These are phyloP conservation scores for Penicillium bovifimosum DNA, from an alignment of 495 filamentous ascomycete species.

Conservation along the genomic window DNA sequence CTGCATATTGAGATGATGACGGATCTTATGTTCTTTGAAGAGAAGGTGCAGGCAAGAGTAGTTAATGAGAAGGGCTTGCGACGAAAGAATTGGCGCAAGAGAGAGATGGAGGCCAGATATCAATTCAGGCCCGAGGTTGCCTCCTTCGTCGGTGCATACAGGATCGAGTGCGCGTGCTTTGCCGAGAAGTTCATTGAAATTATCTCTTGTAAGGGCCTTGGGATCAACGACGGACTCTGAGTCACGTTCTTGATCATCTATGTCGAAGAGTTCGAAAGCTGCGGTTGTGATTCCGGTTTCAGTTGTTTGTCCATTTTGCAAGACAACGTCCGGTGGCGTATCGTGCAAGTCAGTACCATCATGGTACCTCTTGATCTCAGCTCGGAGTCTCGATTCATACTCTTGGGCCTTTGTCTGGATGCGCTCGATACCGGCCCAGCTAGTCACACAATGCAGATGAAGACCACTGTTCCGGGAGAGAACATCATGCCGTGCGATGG, in stretches of 20 bases:
- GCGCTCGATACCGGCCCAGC: conserved; percentile 66
- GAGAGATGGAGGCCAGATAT: conserved; percentile 67
- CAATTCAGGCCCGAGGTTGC: conserved; percentile 61
- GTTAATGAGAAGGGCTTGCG: conserved; percentile 73
- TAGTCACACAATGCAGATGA: conserved; percentile 63
- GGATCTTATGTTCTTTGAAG: conserved; percentile 67
- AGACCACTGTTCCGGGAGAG: conserved; percentile 46
- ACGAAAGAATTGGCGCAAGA: conserved; percentile 64
- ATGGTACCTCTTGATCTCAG: conserved; percentile 39
- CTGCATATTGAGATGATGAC: conserved; percentile 72
- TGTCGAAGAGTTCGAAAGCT: conserved; percentile 38
- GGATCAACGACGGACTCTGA: conserved; percentile 24
- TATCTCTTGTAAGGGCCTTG: conserved; percentile 24
- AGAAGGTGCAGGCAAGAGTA: conserved; percentile 71
- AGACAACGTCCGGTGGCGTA: neutral
- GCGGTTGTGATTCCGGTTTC: conserved; percentile 10
- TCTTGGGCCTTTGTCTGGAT: conserved; percentile 55
- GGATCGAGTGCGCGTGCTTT: conserved; percentile 9
- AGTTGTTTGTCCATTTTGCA: neutral
- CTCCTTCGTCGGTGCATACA: conserved; percentile 1
- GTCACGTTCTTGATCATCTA: conserved; percentile 26
- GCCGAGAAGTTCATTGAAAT: conserved; percentile 24
- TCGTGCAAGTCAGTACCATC: conserved; percentile 1
- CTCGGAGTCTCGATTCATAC: conserved; percentile 53
- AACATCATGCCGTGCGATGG: conserved; percentile 51